Base-by-base conservation (phyloP, 1,139 yeast genomes). In the Suhomyces wounanorum region DNA sequence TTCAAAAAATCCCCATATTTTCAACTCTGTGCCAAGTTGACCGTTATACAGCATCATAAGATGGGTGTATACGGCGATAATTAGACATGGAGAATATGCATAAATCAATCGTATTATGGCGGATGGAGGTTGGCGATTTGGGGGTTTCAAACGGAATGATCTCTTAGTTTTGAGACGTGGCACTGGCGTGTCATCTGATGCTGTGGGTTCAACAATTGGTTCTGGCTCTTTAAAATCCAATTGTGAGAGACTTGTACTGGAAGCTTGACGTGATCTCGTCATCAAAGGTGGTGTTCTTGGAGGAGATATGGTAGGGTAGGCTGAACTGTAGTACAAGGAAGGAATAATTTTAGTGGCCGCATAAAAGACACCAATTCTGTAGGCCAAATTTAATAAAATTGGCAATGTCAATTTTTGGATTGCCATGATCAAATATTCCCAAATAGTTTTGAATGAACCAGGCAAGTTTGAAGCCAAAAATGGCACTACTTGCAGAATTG, bases 291-390 rank as follows among this genome's bases (percentile, higher is more conserved):
- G 62, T 1, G 62, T 60, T 48, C 65, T 52, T 33, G 66, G 64
- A 1, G 67, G 67, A 44, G 60, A 52, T 44, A 55, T 50, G 26
- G 47, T 47, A 7, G 68, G 76, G 52, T 71, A 70, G 18, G 70
- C 61, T 1, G 70, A 67, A 14, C 73, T 73, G 55, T 76, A 75
- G 59, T 76, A 75, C 54, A 90, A 71, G 18, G 89, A 85, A 1
- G 99, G 98, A 21, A 94, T 89, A 55, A 94, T 91, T 65, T 96
- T 85, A 14, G 97, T 89, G 5, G 98, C 97, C 1, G 96, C 91
- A 63, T 89, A 90, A 61, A 92, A 90, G 3, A 92, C 96, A 2
- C 89, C 79, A 25, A 94, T 83, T 60, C 99, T 79, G 64, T 89
- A 92, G 2, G 91, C 90, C 59, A 94, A 75, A 58, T 91, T 90